Evolutionary conservation across 768 basidiomycete species (phyloP).

Genomic region (Phylloporus sp.): DNA sequence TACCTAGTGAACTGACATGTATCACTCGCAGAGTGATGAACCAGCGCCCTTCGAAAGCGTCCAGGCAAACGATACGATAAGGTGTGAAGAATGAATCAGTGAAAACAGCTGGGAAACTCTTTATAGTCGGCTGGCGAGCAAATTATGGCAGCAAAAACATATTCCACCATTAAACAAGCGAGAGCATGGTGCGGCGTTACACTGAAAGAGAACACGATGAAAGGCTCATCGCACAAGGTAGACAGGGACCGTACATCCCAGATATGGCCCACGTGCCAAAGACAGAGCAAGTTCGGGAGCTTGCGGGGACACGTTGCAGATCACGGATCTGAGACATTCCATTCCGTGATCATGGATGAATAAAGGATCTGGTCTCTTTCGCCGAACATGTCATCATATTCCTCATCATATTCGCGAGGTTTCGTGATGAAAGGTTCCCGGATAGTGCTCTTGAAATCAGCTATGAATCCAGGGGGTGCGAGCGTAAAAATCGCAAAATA

Average conservation of each 20-base stretch:
- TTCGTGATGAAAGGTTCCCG: not conserved
- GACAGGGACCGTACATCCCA: conserved; percentile 9
- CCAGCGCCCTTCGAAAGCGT: conserved; percentile 6
- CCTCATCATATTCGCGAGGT: not conserved
- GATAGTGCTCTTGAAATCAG: not conserved
- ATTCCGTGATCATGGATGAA: conserved; percentile 3
- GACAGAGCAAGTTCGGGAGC: conserved; percentile 24
- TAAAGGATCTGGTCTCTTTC: not conserved
- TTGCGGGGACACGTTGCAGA: conserved; percentile 23
- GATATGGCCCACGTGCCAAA: conserved; percentile 16
- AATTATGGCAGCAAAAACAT: not conserved
- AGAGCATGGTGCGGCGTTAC: conserved; percentile 7
- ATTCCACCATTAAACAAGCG: not conserved
- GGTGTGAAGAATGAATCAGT: not conserved
- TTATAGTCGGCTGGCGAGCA: conserved; percentile 13
- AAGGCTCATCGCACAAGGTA: conserved; percentile 17
- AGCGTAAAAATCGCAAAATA: not conserved
- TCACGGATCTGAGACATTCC: conserved; percentile 1
- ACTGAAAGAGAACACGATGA: conserved; percentile 17
- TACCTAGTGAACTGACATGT: conserved; percentile 4
- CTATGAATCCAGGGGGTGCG: not conserved
- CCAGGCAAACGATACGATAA: conserved; percentile 9
- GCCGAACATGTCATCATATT: not conserved
- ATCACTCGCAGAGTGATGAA: conserved; percentile 2
- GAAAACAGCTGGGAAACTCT: not conserved